Evolutionary conservation across 768 basidiomycete species (phyloP).

Genomic region (Rhizopogon rudus): DNA sequence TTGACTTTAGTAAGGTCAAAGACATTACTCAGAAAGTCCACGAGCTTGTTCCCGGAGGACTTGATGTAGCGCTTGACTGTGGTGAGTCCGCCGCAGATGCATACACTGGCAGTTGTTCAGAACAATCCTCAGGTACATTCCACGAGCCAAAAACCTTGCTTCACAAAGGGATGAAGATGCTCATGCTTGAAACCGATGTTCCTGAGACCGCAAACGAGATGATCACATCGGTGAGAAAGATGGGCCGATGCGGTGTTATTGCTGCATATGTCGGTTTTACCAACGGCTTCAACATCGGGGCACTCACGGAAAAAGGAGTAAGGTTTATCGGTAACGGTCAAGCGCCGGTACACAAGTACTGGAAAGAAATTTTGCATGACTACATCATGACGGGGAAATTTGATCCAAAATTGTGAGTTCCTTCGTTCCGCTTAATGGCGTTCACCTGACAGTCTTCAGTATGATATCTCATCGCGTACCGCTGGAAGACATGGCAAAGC

Average conservation of each 20-base stretch:
- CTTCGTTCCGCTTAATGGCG: neutral
- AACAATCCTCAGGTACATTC: constrained; percentile 42
- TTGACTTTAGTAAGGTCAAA: constrained; percentile 48
- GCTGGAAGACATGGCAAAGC: constrained; percentile 60
- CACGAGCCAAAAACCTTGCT: constrained; percentile 62
- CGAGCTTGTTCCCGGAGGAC: constrained; percentile 57
- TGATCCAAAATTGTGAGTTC: constrained; percentile 53
- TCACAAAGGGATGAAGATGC: constrained; percentile 63
- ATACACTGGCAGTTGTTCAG: neutral
- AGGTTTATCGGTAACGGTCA: constrained; percentile 71
- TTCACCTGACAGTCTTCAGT: constrained; percentile 17
- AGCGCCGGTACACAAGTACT: constrained; percentile 71
- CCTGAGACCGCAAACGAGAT: constrained; percentile 58
- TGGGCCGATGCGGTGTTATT: constrained; percentile 58
- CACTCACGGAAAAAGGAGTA: constrained; percentile 75
- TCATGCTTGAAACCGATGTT: constrained; percentile 74
- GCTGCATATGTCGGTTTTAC: constrained; percentile 66
- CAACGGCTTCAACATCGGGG: constrained; percentile 66
- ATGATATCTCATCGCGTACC: constrained; percentile 55
- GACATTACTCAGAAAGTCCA: constrained; percentile 49
- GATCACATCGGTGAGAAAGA: constrained; percentile 45
- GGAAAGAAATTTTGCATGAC: constrained; percentile 63
- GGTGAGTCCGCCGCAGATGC: constrained; percentile 22
- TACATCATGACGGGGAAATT: constrained; percentile 62
- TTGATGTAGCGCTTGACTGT: constrained; percentile 61